phyloP scores from a whole-genome alignment of 1,139 yeast species.

The Nakaseomyces uthaithaninus region DNA sequence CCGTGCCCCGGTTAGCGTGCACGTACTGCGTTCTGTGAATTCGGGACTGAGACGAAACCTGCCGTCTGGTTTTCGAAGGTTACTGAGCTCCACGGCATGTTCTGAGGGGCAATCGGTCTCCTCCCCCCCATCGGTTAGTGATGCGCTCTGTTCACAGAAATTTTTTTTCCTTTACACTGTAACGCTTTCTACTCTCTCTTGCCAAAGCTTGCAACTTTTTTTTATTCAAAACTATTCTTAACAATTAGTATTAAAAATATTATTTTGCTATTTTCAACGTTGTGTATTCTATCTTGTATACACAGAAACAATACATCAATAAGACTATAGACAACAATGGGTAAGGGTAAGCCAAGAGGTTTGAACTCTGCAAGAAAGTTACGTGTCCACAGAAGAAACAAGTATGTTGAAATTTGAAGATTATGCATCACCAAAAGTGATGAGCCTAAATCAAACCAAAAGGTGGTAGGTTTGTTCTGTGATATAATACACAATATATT shows the following conservation, averaged over 20 bases:
- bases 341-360: conserved; percentile 46
- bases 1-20: too few relatives aligned
- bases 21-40: too few relatives aligned
- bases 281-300: not conserved
- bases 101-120: too few relatives aligned
- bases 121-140: too few relatives aligned
- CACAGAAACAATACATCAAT: conserved; percentile 11
- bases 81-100: too few relatives aligned
- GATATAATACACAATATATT: too few relatives aligned
- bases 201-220: not conserved
- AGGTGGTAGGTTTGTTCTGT: not conserved
- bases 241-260: not conserved
- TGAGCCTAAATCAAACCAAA: not conserved
- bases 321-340: conserved; percentile 32
- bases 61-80: too few relatives aligned
- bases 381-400: conserved; percentile 99
- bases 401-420: conserved; percentile 37
- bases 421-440: not conserved
- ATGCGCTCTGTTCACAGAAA: too few relatives aligned
- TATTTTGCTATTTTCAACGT: not conserved
- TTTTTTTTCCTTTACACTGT: not conserved
- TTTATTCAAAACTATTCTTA: not conserved
- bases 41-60: too few relatives aligned
- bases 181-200: not conserved
- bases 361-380: conserved; percentile 99